These are phyloP conservation scores for Aspergillus sergii DNA, from an alignment of 2,329 filamentous ascomycete genomes.

Conservation along the genomic window DNA sequence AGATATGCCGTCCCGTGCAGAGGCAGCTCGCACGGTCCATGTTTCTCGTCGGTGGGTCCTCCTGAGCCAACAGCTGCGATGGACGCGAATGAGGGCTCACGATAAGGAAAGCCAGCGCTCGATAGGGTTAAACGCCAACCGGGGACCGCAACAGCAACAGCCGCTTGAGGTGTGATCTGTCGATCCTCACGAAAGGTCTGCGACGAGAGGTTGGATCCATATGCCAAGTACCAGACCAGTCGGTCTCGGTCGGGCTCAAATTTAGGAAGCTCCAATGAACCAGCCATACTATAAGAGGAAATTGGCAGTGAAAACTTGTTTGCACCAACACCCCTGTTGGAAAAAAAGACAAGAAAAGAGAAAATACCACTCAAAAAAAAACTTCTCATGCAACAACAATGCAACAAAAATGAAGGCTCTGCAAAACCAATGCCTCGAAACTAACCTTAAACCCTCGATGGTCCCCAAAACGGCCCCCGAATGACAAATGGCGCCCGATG, in stretches of 20 bases:
- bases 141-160: not conserved
- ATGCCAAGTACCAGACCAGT: slow-evolving; percentile 5
- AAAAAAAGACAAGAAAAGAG: too few species aligned
- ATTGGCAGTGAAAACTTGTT: too few species aligned
- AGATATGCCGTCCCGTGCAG: slow-evolving; percentile 2
- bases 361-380: too few species aligned
- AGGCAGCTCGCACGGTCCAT: not conserved
- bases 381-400: too few species aligned
- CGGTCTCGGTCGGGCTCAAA: slow-evolving; percentile 1
- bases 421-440: too few species aligned
- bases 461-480: too few species aligned
- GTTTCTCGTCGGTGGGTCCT: not conserved
- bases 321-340: too few species aligned
- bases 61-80: not conserved
- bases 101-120: too few species aligned
- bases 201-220: not conserved
- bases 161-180: slow-evolving; percentile 4
- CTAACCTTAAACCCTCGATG: too few species aligned
- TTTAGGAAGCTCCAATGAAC: not conserved
- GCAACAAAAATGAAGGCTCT: too few species aligned
- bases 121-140: not conserved
- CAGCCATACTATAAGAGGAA: not conserved
- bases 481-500: too few species aligned
- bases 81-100: not conserved
- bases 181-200: slow-evolving; percentile 6